phyloP scores from a whole-genome alignment of 2,329 filamentous ascomycete species.

The Epicoccum nigrum region DNA sequence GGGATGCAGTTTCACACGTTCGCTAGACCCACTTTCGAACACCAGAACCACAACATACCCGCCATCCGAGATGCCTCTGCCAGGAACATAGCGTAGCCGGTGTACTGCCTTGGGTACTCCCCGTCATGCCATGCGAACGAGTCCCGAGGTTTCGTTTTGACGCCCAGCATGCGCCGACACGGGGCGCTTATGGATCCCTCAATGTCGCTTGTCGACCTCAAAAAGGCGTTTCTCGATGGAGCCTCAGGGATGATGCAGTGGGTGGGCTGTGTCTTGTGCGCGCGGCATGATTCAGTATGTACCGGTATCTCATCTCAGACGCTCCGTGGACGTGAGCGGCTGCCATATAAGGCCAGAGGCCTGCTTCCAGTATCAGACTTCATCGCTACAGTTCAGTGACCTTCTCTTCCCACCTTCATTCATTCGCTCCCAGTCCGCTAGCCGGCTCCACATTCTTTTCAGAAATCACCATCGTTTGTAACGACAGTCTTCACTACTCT shows the following conservation, averaged over 20 bases:
- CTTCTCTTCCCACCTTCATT: constrained; percentile 37
- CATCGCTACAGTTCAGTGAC: constrained; percentile 39
- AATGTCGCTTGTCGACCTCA: constrained; percentile 33
- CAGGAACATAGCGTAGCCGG: constrained; percentile 9
- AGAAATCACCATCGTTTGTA: constrained; percentile 31
- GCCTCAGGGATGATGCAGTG: constrained; percentile 10
- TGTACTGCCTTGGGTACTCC: constrained; percentile 7
- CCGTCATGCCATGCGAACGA: constrained; percentile 5
- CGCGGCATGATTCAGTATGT: constrained; percentile 21
- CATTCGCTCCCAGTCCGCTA: constrained; percentile 36
- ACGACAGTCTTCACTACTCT: constrained; percentile 21
- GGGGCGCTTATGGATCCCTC: constrained; percentile 24
- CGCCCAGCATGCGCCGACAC: constrained; percentile 22
- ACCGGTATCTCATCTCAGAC: constrained; percentile 15
- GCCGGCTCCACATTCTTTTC: constrained; percentile 43
- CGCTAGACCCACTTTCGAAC: constrained; percentile 14
- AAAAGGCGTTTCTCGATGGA: constrained; percentile 22
- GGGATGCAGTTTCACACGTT: constrained; percentile 29
- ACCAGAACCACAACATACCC: constrained; percentile 15
- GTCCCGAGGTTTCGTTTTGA: constrained; percentile 17
- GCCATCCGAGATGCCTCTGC: constrained; percentile 6
- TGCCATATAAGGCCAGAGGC: constrained; percentile 4
- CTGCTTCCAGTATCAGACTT: background rate
- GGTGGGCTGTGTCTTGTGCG: constrained; percentile 20
- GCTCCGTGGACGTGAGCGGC: no score